Evolutionary conservation across 176 grass and related monocot genomes (phyloP), one percentile per base, ranked within the genome.

Genomic region (Oryza meyeriana): DNA sequence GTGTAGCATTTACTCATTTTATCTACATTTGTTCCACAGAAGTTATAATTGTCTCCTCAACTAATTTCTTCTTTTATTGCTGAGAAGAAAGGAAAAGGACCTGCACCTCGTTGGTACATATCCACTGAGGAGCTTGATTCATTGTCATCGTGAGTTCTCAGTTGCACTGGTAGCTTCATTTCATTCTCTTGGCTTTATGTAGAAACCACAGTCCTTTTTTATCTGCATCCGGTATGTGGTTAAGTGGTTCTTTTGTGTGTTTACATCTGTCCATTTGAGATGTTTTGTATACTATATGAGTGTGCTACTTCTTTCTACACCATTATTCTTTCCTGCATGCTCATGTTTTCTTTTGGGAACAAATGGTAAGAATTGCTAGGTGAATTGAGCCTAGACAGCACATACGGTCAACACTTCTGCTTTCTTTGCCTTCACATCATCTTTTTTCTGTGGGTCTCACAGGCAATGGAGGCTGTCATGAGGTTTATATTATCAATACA

Each of bases 21-120:
- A 39, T 29, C 27, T 81, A 76, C 31, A 24, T 58, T 65, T 61
- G 2, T 85, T 85, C 64, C 52, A 26, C 39, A n/a, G 22, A 61
- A 72, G 10, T 47, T 78, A 33, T 79, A 64, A 10, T 9, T 70
- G 17, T 45, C 26, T 38, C 27, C 9, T 75, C 20, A 82, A 71
- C 52, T 90, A 72, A 70, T 70, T 11, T 5, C 3, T 79, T 79
- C 65, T 82, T 87, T 82, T 81, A 68, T 84, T 73, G 9, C 84
- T 86, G 90, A 78, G 84, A 89, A 94, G 95, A 98, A 87, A 57
- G 90, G 90, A 72, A 83, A 78, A 80, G 65, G 66, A 62, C 83
- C 86, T 11, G 92, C 95, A 73, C 95, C 95, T 39, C 87, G 90
- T 34, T 95, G 90, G 92, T 98, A 90, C 61, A 86, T 98, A 79